Evolutionary conservation across 768 basidiomycete genomes (phyloP).

Genomic region (Calocera cornea): DNA sequence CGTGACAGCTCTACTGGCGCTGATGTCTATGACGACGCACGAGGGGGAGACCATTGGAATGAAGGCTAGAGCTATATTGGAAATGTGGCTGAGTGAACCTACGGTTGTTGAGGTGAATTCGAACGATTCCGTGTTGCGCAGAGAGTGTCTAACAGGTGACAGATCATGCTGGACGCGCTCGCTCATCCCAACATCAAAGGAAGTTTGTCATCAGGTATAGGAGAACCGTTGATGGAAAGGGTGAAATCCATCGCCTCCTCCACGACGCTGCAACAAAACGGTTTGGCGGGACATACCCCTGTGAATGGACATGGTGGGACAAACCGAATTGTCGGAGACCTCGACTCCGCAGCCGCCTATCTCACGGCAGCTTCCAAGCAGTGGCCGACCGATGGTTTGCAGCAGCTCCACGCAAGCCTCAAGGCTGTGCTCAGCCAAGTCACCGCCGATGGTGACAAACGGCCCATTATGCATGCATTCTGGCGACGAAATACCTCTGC

Average conservation of each 20-base stretch:
- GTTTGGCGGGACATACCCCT: background rate
- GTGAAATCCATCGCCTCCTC: background rate
- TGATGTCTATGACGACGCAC: background rate
- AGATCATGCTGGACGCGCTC: background rate
- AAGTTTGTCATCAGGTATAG: background rate
- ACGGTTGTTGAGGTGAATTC: background rate
- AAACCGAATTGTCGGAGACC: background rate
- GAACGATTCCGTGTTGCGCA: background rate
- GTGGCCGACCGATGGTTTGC: background rate
- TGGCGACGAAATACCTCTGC: constrained; percentile 2
- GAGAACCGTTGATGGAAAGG: background rate
- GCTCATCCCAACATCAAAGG: background rate
- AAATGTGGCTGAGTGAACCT: background rate
- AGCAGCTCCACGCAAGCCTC: background rate
- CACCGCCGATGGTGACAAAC: background rate
- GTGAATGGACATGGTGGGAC: background rate
- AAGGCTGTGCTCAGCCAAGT: background rate
- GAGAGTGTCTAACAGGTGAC: background rate
- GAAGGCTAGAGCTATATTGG: background rate
- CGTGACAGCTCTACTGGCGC: background rate
- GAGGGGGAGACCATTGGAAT: background rate
- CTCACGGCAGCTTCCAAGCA: background rate
- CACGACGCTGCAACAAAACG: background rate
- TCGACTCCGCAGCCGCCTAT: background rate
- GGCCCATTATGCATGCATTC: background rate